Evolutionary conservation across 1,284 basidiomycete genomes (phyloP), one percentile per base, ranked within the genome.

Genomic region (Thecaphora thlaspeos): DNA sequence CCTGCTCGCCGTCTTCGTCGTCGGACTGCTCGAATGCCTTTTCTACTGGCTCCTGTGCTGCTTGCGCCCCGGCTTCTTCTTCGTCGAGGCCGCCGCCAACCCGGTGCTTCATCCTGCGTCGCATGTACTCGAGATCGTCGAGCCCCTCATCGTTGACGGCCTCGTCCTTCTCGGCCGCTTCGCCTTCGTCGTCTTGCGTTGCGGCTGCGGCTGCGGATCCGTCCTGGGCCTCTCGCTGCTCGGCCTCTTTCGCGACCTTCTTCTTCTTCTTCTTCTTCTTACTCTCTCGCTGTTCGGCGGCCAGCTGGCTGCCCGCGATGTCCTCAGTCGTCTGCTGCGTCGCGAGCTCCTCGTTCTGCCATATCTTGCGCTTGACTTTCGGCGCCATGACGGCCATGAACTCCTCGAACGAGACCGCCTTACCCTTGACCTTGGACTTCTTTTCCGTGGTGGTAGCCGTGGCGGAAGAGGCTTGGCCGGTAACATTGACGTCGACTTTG

Each of bases 51-150:
- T n/a, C n/a, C n/a, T n/a, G n/a, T n/a, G n/a, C n/a, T n/a, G n/a
- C 26, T 28, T 28, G 26, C 11, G 7, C 11, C 11, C 11, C 26
- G 26, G 48, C 44, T 41, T 7, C 15, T 12, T 28, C 36, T n/a
- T 17, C 41, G 4, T 60, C 57, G 34, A 71, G 60, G 37, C 61
- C 70, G 19, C 58, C 69, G 28, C 68, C 71, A 19, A 80, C 48
- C 23, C 48, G 68, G 40, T 78, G 69, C 53, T 70, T 78, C 78
- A 80, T 80, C 8, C 80, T 59, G 24, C 72, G 68, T 2, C 73
- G 74, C 56, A 80, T 64, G 64, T 80, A 80, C 41, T 80, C 78
- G 34, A 74, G 63, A 44, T 80, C 79, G 18, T 73, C 70, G 10
- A 76, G 50, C 4, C 59, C 67, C 30, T 71, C 68, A 41, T 76